Percentiles rank a stretch among this genome's conserved stretches.
These are phyloP conservation scores for Metarhizium guizhouense DNA, from an alignment of 2,329 filamentous ascomycete species.

Conservation along the genomic window DNA sequence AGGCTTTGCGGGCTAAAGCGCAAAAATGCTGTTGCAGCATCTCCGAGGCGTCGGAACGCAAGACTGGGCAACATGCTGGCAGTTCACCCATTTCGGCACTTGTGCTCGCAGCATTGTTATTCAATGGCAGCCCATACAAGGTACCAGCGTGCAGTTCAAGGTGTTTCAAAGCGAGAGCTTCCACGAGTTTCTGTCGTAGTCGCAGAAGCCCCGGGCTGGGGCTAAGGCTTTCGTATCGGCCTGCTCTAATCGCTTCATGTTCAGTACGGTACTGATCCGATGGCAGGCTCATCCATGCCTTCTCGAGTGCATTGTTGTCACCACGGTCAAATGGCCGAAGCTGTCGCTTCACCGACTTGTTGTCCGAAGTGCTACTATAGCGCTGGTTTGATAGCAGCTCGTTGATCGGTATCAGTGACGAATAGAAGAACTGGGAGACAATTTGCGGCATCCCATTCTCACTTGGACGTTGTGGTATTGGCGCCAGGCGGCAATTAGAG, in stretches of 20 bases:
- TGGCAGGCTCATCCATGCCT: conserved; percentile 60
- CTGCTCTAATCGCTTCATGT: conserved; percentile 29
- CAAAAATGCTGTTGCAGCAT: conserved; percentile 43
- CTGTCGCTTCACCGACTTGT: conserved; percentile 45
- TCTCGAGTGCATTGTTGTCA: conserved; percentile 73
- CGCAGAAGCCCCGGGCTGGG: conserved; percentile 19
- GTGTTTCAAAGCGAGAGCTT: conserved; percentile 1
- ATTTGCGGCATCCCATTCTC: conserved; percentile 48
- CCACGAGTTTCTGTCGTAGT: conserved; percentile 16
- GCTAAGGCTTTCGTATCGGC: not conserved
- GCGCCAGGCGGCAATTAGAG: conserved; percentile 47
- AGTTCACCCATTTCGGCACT: conserved; percentile 19
- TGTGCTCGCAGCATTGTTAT: not conserved
- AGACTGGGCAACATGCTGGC: conserved; percentile 39
- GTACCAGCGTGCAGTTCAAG: not conserved
- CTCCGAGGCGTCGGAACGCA: conserved; percentile 36
- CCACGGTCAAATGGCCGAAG: conserved; percentile 69
- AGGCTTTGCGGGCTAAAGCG: conserved; percentile 32
- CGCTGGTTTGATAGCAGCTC: conserved; percentile 67
- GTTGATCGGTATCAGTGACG: conserved; percentile 73
- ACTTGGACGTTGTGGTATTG: conserved; percentile 29
- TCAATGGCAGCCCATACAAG: not conserved
- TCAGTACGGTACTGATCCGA: conserved; percentile 37
- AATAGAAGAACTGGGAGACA: conserved; percentile 75
- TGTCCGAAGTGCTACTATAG: conserved; percentile 40